Percentiles rank a stretch among this genome's conserved stretches.
phyloP scores from a whole-genome alignment of 2,329 filamentous ascomycete species.

The Exophiala lecanii-corni region DNA sequence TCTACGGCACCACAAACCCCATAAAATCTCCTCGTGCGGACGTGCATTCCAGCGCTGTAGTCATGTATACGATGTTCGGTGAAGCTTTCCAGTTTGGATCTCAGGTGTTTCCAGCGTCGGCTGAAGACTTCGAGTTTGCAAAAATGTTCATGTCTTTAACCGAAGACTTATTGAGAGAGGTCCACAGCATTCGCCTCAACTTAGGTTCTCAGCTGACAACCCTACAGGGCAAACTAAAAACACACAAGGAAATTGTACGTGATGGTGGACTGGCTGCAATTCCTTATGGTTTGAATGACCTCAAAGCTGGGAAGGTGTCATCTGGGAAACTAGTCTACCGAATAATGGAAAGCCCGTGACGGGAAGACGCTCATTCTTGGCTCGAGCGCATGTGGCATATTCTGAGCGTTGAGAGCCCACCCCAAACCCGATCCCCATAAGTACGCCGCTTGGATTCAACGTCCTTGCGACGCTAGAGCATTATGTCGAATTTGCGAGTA shows the following conservation, averaged over 20 bases:
- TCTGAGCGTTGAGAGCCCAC: too few relatives aligned
- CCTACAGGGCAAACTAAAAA: slow-evolving; percentile 43
- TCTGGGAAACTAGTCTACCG: slow-evolving; percentile 48
- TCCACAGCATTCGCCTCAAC: too few relatives aligned
- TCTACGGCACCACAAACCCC: slow-evolving; percentile 31
- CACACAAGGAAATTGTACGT: slow-evolving; percentile 40
- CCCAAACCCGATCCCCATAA: too few relatives aligned
- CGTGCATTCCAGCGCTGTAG: slow-evolving; percentile 30
- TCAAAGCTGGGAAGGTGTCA: slow-evolving; percentile 44
- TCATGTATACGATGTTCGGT: slow-evolving; percentile 35
- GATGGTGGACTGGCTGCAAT: slow-evolving; percentile 43
- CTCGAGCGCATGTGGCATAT: too few relatives aligned
- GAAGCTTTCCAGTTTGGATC: slow-evolving; percentile 28
- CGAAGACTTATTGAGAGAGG: slow-evolving; percentile 38
- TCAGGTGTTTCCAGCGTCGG: slow-evolving; percentile 16
- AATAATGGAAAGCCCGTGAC: slow-evolving; percentile 29
- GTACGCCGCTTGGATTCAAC: too few relatives aligned
- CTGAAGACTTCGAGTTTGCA: slow-evolving; percentile 40
- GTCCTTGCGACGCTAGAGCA: too few relatives aligned
- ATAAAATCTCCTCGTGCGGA: slow-evolving; percentile 31
- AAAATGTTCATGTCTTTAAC: slow-evolving; percentile 39
- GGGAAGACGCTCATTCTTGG: too few relatives aligned
- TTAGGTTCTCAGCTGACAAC: too few relatives aligned
- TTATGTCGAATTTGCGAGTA: too few relatives aligned
- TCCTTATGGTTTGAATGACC: slow-evolving; percentile 40